A percentile compares a stretch with the other conserved stretches of the same genome.
These are phyloP conservation scores for Circinella minor DNA, from an alignment of 371 early-diverging fungal genomes.

Conservation along the genomic window DNA sequence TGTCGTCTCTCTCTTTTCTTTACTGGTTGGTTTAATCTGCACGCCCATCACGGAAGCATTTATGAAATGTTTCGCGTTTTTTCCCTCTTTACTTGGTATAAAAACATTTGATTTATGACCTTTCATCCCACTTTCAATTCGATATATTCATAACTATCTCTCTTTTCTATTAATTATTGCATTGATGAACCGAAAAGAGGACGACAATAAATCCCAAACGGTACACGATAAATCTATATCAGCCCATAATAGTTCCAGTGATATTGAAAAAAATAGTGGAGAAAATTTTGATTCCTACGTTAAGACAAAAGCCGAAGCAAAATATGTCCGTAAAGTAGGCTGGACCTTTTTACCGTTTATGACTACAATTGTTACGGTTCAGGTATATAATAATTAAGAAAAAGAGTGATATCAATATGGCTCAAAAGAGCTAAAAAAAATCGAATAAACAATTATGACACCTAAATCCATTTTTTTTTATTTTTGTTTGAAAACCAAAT, in stretches of 20 bases:
- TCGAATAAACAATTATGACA: not conserved
- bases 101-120: not conserved
- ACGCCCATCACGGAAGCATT: not conserved
- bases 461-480: not conserved
- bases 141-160: not conserved
- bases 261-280: not conserved
- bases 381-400: slow-evolving; percentile 20
- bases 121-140: not conserved
- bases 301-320: slow-evolving; percentile 30
- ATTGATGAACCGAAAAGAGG: not conserved
- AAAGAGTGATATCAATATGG: not conserved
- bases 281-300: not conserved
- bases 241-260: not conserved
- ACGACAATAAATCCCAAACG: not conserved
- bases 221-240: not conserved
- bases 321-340: slow-evolving; percentile 32
- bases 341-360: slow-evolving; percentile 32
- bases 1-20: not conserved
- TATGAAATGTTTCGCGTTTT: not conserved
- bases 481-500: not conserved
- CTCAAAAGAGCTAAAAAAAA: not conserved
- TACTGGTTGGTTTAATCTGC: not conserved
- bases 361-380: slow-evolving; percentile 32
- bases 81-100: not conserved
- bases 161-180: not conserved